These are phyloP conservation scores for Metarhizium album DNA, from an alignment of 2,329 filamentous ascomycete genomes.

Conservation along the genomic window DNA sequence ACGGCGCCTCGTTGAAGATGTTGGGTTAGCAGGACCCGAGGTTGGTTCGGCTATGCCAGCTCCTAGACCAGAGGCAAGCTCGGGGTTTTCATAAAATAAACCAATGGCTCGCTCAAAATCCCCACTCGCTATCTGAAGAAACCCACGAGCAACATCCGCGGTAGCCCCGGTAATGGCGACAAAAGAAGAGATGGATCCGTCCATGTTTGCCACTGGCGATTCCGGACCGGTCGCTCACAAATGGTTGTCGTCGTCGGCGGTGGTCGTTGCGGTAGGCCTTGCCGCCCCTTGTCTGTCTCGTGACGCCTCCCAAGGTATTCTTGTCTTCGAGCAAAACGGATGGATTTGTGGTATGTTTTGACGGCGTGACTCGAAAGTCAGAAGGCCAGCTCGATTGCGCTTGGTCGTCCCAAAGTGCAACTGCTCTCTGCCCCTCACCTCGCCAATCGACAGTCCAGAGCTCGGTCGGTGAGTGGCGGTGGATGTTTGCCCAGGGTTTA, in stretches of 20 bases:
- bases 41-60: conserved; percentile 18
- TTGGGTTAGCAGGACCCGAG: conserved; percentile 6
- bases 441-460: neutral
- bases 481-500: neutral
- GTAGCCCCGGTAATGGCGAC: conserved; percentile 68
- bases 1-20: conserved; percentile 21
- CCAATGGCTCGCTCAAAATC: conserved; percentile 79
- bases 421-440: neutral
- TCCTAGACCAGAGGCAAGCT: conserved; percentile 38
- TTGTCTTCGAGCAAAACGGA: neutral
- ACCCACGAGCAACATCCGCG: conserved; percentile 65
- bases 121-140: conserved; percentile 74
- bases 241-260: neutral
- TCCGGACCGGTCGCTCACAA: neutral
- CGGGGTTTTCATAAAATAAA: conserved; percentile 83
- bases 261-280: neutral
- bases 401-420: neutral
- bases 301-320: neutral
- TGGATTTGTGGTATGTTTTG: neutral
- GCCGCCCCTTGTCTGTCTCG: neutral
- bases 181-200: conserved; percentile 67
- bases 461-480: neutral
- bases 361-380: neutral
- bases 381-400: neutral
- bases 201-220: conserved; percentile 35